Evolutionary conservation across 306 rosid genomes (phyloP).

Genomic region (Dalbergia cultrata): DNA sequence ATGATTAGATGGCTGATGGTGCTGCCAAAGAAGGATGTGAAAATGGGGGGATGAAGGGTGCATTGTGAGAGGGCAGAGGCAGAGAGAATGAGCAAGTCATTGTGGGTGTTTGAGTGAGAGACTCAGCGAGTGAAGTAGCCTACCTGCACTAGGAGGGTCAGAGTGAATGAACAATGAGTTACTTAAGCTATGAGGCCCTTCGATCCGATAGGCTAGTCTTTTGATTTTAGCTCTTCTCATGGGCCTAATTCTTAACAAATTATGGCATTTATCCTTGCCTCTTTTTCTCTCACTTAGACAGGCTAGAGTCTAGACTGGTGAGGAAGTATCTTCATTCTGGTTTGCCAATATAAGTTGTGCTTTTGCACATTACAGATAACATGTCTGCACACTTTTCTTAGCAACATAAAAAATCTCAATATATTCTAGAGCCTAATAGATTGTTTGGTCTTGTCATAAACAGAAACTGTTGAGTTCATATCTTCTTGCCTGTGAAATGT

Average conservation of each 20-base stretch:
- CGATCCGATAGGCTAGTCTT: neutral
- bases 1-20: neutral
- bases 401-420: neutral
- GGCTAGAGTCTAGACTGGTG: neutral
- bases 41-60: neutral
- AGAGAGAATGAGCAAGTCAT: neutral
- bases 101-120: no score
- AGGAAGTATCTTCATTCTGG: slow-evolving; percentile 11
- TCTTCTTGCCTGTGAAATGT: slow-evolving; percentile 2
- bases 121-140: neutral
- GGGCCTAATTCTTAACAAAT: neutral
- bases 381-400: neutral
- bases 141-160: neutral
- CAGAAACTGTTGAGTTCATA: neutral
- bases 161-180: neutral
- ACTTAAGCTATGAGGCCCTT: neutral
- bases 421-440: slow-evolving; percentile 1
- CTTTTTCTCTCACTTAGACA: neutral
- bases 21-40: neutral
- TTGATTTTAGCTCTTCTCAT: neutral
- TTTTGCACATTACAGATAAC: slow-evolving; percentile 15
- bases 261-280: neutral
- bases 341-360: neutral
- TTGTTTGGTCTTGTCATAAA: neutral
- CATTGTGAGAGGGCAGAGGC: neutral